phyloP scores from a whole-genome alignment of 495 filamentous ascomycete genomes.

The Zalerion maritima region DNA sequence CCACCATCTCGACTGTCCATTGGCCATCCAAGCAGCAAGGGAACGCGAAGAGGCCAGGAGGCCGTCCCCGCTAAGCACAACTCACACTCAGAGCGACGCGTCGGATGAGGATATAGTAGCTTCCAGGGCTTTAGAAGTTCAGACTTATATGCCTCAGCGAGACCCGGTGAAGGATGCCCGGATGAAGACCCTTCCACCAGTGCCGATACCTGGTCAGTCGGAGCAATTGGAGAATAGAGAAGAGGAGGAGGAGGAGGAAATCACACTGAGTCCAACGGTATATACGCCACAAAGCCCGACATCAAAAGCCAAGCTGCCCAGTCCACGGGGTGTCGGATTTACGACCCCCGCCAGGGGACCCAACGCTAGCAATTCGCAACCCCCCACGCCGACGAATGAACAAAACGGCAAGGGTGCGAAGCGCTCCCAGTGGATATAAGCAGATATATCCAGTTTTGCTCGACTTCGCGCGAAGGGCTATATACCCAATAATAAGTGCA shows the following conservation, averaged over 20 bases:
- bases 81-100: slow-evolving; percentile 4
- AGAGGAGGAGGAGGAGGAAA: slow-evolving; percentile 5
- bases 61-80: slow-evolving; percentile 13
- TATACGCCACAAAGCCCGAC: slow-evolving; percentile 27
- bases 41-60: slow-evolving; percentile 7
- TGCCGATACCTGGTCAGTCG: slow-evolving; percentile 6
- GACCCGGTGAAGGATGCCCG: slow-evolving; percentile 15
- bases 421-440: no score
- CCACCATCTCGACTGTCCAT: slow-evolving; percentile 22
- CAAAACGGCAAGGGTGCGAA: no score
- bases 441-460: no score
- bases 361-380: no score
- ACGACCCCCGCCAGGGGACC: no score
- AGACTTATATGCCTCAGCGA: slow-evolving; percentile 7
- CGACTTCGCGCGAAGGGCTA: no score
- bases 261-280: slow-evolving; percentile 25
- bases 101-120: slow-evolving; percentile 1
- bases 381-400: no score
- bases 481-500: no score
- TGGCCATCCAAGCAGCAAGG: slow-evolving; percentile 16
- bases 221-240: slow-evolving; percentile 2
- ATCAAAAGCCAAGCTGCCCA: slow-evolving; percentile 26
- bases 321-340: slow-evolving; percentile 30
- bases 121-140: no score
- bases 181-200: slow-evolving; percentile 24